These are phyloP conservation scores for Penicillium odoratum DNA, from an alignment of 495 filamentous ascomycete genomes.

Conservation along the genomic window DNA sequence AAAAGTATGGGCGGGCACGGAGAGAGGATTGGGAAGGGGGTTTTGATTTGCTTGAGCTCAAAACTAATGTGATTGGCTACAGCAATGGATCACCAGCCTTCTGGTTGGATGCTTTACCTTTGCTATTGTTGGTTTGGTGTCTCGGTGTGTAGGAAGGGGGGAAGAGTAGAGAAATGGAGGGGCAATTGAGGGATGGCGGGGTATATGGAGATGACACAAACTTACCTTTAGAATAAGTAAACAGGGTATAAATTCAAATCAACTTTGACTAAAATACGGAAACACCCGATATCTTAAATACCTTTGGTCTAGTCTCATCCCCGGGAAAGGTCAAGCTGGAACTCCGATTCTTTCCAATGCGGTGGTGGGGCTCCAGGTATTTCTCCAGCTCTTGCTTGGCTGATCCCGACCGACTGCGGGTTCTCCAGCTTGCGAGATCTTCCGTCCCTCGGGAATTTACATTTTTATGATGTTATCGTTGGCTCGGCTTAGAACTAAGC, in stretches of 20 bases:
- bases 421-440: constrained; percentile 40
- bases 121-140: constrained; percentile 3
- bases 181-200: constrained; percentile 19
- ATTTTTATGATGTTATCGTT: constrained; percentile 20
- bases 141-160: constrained; percentile 6
- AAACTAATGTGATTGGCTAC: constrained; percentile 25
- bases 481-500: constrained; percentile 3
- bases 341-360: constrained; percentile 48
- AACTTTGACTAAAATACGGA: constrained; percentile 16
- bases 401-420: constrained; percentile 35
- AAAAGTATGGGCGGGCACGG: constrained; percentile 39
- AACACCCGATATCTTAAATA: constrained; percentile 35
- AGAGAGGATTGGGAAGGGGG: constrained; percentile 19
- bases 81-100: constrained; percentile 21
- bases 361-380: constrained; percentile 38
- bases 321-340: constrained; percentile 33
- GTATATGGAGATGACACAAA: constrained; percentile 17
- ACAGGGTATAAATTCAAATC: constrained; percentile 12
- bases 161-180: constrained; percentile 7
- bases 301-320: constrained; percentile 10
- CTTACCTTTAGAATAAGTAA: constrained; percentile 25
- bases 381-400: constrained; percentile 31
- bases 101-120: constrained; percentile 20
- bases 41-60: constrained; percentile 27
- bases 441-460: constrained; percentile 41